These are phyloP conservation scores for Melocanna baccifera DNA, from an alignment of 176 grass and related monocot genomes.

Conservation along the genomic window DNA sequence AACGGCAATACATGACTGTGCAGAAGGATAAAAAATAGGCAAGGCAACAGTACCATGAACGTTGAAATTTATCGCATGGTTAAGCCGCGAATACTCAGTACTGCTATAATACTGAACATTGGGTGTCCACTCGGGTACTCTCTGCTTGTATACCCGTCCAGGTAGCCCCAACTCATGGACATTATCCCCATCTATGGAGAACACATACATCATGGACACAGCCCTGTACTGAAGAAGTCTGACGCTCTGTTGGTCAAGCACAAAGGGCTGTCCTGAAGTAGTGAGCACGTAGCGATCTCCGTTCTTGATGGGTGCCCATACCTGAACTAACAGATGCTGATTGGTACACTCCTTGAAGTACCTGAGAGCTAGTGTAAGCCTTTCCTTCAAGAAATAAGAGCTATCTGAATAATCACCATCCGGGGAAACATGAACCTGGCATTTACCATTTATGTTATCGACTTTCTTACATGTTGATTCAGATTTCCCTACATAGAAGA, in stretches of 20 bases:
- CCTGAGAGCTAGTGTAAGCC: conserved; percentile 53
- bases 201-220: conserved; percentile 43
- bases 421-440: conserved; percentile 26
- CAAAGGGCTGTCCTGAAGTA: conserved; percentile 62
- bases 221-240: conserved; percentile 43
- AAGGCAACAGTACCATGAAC: conserved; percentile 54
- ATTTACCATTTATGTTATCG: conserved; percentile 4
- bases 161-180: conserved; percentile 46
- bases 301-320: conserved; percentile 55
- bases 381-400: conserved; percentile 53
- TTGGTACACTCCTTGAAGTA: conserved; percentile 61
- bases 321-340: conserved; percentile 56
- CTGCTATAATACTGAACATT: conserved; percentile 56
- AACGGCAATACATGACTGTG: conserved; percentile 51
- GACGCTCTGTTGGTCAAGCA: conserved; percentile 36
- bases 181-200: conserved; percentile 48
- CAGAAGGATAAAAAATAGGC: conserved; percentile 51
- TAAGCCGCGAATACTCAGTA: conserved; percentile 48
- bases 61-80: conserved; percentile 51
- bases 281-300: conserved; percentile 48
- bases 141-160: conserved; percentile 51
- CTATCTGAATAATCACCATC: conserved; percentile 32
- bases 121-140: conserved; percentile 58
- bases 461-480: conserved; percentile 19
- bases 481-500: conserved; percentile 21